Percentiles rank a stretch among this genome's conserved stretches.
These are phyloP conservation scores for Petunia hybrid DNA, from an alignment of 305 asterid species.

Conservation along the genomic window DNA sequence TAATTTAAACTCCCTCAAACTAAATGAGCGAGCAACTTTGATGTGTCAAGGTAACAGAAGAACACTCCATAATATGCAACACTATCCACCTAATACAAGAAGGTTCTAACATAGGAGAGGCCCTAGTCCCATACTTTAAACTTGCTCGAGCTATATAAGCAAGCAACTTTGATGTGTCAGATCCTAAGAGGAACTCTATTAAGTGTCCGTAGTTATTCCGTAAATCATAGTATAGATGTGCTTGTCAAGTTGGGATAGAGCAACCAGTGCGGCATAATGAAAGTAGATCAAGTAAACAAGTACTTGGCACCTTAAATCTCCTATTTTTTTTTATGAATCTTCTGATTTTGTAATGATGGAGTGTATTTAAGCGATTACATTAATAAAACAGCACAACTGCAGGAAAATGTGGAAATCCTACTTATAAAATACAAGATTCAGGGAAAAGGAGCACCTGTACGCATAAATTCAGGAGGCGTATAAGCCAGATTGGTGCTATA, in stretches of 20 bases:
- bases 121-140: neutral
- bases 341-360: neutral
- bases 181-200: neutral
- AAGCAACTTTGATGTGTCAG: neutral
- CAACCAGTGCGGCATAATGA: neutral
- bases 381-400: neutral
- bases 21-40: no score
- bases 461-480: slow-evolving; percentile 72
- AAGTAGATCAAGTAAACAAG: neutral
- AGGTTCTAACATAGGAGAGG: neutral
- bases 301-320: neutral
- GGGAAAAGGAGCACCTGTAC: slow-evolving; percentile 51
- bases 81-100: no score
- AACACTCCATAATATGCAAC: no score
- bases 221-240: neutral
- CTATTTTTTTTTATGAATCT: neutral
- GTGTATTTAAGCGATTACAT: neutral
- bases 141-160: neutral
- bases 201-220: neutral
- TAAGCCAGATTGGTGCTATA: slow-evolving; percentile 71
- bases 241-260: neutral
- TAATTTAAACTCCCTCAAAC: no score
- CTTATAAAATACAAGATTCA: neutral
- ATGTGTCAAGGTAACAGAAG: no score
- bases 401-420: neutral